phyloP scores from a whole-genome alignment of 2,329 filamentous ascomycete genomes.

The Fusarium begoniae region DNA sequence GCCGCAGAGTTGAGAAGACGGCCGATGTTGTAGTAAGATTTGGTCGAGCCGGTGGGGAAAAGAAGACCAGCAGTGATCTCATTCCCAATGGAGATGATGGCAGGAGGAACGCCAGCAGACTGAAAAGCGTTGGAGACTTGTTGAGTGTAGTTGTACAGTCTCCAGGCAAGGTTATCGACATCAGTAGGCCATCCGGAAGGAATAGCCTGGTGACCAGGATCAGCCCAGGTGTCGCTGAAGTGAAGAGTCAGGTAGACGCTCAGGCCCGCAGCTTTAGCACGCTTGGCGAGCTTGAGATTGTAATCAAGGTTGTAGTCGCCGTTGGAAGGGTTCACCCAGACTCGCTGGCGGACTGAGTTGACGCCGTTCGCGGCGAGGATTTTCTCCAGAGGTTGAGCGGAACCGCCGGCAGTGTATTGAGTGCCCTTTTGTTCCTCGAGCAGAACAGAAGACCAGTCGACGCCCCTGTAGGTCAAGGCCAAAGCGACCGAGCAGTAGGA shows the following conservation, averaged over 20 bases:
- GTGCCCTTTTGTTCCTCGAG: constrained; percentile 70
- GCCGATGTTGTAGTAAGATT: constrained; percentile 68
- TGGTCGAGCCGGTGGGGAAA: constrained; percentile 67
- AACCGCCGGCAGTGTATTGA: constrained; percentile 67
- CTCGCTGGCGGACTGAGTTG: constrained; percentile 74
- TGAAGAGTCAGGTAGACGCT: constrained; percentile 71
- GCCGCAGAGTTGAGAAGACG: constrained; percentile 70
- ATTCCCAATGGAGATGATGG: constrained; percentile 76
- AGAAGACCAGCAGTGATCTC: constrained; percentile 75
- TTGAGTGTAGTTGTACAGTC: constrained; percentile 75
- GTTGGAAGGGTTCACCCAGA: constrained; percentile 75
- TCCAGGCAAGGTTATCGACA: constrained; percentile 66
- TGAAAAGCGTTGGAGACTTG: constrained; percentile 70
- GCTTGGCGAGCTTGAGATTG: constrained; percentile 72
- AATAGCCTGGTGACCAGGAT: constrained; percentile 69
- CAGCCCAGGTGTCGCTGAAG: constrained; percentile 76
- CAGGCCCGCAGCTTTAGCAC: constrained; percentile 70
- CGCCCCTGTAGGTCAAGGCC: constrained; percentile 70
- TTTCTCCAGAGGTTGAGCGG: constrained; percentile 64
- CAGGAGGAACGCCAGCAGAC: constrained; percentile 61
- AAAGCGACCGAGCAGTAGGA: constrained; percentile 37
- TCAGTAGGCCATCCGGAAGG: constrained; percentile 71
- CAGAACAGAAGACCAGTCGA: constrained; percentile 74
- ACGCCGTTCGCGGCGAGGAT: constrained; percentile 70
- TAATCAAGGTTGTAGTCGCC: constrained; percentile 75